Conservation (phyloP, 2,329 filamentous ascomycete genomes). For the Talaromyces sp. region DNA sequence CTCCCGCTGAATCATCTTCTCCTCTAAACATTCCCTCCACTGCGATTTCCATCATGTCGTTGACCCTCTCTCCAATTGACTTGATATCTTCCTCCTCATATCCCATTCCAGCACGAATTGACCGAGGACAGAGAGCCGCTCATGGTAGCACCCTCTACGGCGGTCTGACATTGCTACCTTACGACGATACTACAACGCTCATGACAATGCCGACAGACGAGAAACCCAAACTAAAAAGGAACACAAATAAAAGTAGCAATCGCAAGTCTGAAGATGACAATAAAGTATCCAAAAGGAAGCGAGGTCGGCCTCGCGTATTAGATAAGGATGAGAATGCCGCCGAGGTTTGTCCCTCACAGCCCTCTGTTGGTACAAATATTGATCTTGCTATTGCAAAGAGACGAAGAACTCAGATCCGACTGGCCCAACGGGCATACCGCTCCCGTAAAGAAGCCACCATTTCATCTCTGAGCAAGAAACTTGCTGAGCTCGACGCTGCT, state of each 20-base stretch:
- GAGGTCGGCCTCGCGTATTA: conserved; percentile 72
- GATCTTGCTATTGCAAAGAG: conserved; percentile 48
- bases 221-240: background rate
- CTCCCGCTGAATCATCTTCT: background rate
- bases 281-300: conserved; percentile 44
- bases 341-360: conserved; percentile 60
- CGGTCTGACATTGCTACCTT: conserved; percentile 3
- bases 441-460: conserved; percentile 81
- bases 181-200: background rate
- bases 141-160: conserved; percentile 4
- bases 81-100: conserved; percentile 15
- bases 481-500: conserved; percentile 62
- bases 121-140: background rate
- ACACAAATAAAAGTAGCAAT: background rate
- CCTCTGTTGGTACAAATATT: background rate
- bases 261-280: background rate
- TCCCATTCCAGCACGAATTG: conserved; percentile 3
- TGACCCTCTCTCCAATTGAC: background rate
- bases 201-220: background rate
- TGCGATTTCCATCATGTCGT: background rate
- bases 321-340: conserved; percentile 73
- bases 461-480: conserved; percentile 65
- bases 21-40: background rate
- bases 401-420: conserved; percentile 77
- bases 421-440: conserved; percentile 80